Evolutionary conservation across 2,329 filamentous ascomycete species (phyloP), one percentile per base, ranked within the genome.

Genomic region (Helotiales sp.): DNA sequence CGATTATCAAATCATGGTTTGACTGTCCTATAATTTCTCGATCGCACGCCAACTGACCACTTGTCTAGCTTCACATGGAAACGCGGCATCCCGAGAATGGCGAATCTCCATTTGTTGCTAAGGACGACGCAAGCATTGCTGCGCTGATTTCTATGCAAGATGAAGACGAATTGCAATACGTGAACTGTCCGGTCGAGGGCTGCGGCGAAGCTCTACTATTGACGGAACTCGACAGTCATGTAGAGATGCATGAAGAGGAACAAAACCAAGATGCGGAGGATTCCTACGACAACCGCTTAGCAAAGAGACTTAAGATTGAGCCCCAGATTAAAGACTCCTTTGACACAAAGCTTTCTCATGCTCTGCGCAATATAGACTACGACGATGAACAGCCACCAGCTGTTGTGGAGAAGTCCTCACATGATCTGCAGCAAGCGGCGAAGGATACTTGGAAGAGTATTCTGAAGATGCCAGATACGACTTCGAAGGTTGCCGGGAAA

Each of bases 121-220:
- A 63, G 55, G 69, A 70, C 12, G 63, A 67, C 56, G 58, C 64
- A n/a, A 67, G 63, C 38, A 52, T 67, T 31, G 60, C 62, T 1
- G 64, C 62, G 13, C 29, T 66, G 1, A 15, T 61, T 17, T 57
- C 57, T 8, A 17, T 54, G 13, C 59, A 63, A 38, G 56, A 62
- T 46, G 65, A 70, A 33, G 69, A 73, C 9, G 71, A 75, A 36
- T 61, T 63, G 7, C 57, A 73, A 15, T 84, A 84, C 66, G 73
- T 78, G 22, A 74, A 79, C 40, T 87, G 85, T 64, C 79, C 81
- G 0, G 63, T 79, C 31, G 78, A 81, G 15, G 80, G 77, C 22
- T 90, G 87, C 67, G 81, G 81, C 30, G 85, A 89, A 69, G 69
- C 77, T n/a, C 70, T 87, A 19, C 71, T 76, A 6, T 65, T 75